A percentile compares a stretch with the other conserved stretches of the same genome.
Conservation (phyloP, 495 filamentous ascomycete species). For the Aspergillus sclerotiicarbonarius region DNA sequence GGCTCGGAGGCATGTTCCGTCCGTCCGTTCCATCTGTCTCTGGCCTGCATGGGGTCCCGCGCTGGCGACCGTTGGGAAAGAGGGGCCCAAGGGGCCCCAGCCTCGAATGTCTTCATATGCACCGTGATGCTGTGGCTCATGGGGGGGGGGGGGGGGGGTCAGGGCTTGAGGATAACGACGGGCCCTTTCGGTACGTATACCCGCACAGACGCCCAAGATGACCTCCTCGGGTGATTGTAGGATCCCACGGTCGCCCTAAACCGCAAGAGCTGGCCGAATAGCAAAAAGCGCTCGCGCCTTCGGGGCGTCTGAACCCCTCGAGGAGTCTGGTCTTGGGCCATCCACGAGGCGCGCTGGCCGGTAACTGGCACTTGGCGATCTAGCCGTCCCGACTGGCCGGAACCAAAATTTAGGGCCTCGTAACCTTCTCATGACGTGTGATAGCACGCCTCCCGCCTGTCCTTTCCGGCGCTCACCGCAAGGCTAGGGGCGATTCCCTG, state of each 20-base stretch:
- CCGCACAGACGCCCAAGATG: not conserved
- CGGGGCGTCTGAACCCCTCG: no score
- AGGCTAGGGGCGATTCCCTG: not conserved
- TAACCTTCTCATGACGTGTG: conserved; percentile 10
- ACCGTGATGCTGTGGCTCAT: not conserved
- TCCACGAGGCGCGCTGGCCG: conserved; percentile 7
- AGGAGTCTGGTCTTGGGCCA: not conserved
- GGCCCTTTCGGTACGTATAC: not conserved
- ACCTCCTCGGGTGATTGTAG: not conserved
- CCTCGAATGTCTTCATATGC: not conserved
- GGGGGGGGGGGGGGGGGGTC: not conserved
- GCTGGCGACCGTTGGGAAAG: not conserved
- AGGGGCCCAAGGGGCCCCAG: not conserved
- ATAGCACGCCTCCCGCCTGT: conserved; percentile 8
- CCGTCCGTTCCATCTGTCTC: not conserved
- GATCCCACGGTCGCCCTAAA: not conserved
- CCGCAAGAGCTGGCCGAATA: not conserved
- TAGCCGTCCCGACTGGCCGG: conserved; percentile 11
- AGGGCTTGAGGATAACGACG: not conserved
- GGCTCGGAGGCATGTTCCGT: not conserved
- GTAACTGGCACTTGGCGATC: not conserved
- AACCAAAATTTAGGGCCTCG: conserved; percentile 8
- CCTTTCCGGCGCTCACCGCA: not conserved
- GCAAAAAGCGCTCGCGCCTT: not conserved
- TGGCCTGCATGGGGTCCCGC: conserved; percentile 1